Base-by-base conservation (phyloP, 306 rosid species). In the Echinosophora koreensis region DNA sequence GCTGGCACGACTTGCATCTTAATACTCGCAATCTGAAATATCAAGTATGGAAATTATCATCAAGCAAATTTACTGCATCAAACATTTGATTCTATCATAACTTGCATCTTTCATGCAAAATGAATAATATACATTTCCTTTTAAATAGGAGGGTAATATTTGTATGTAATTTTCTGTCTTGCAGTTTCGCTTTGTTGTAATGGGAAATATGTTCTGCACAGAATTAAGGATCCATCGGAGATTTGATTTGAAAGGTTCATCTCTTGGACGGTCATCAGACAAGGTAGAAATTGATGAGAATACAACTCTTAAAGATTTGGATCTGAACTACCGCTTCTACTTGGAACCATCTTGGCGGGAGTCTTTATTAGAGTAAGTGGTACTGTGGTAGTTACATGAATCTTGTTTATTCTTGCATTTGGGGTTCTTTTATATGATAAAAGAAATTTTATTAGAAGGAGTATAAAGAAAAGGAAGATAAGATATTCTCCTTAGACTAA, bases 121-220 rank as follows among this genome's bases (percentile, higher is more conserved):
- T 22, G 61, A 59, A 69, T 8, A 30, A 52, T 69, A 51, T 62
- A 46, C 32, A 14, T 77, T 67, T 73, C 77, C 78, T 61, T 27
- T 28, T 41, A 71, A 49, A 69, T 41, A 57, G 44, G 76, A 67
- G 64, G 57, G 87, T 82, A 75, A 83, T 76, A 27, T 69, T 50
- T 44, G 55, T 42, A 38, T 15, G 32, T 66, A 52, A 63, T 55
- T 61, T 58, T 64, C 61, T 77, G 37, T 67, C 57, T 57, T 83
- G 90, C 92, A 93, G 98, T 93, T 93, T 86, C 93, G 95, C 17
- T 93, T 93, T 80, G 98, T 91, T 52, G 97, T 93, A 67, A 93
- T 93, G 98, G 98, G 98, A 76, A 93, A 93, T 86, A 91, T 93
- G 97, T 93, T 93, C 85, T 93, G 97, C 87, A 91, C 98, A 51